Evolutionary conservation across 2,329 filamentous ascomycete genomes (phyloP), one percentile per base, ranked within the genome.

Genomic region (Penicillium hordei): DNA sequence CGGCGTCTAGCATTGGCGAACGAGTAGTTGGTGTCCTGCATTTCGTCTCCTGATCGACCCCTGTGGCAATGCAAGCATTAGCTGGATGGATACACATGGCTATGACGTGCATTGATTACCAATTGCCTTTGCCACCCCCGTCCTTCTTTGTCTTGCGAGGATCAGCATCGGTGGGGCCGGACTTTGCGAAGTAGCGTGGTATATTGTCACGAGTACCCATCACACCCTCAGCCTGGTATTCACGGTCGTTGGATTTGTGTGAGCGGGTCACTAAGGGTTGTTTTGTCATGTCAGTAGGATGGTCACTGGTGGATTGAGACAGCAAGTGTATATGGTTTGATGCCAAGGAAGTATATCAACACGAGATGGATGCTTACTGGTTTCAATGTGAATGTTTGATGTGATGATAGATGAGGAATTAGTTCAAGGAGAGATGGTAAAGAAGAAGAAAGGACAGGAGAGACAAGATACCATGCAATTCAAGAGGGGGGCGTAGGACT

Each of bases 91-190:
- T 31, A 46, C 29, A 12, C 31, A 8, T 44, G 15, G 5, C 12
- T 36, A 33, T 34, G 54, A 40, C 10, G 15, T 38, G 39, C 5
- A 45, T 50, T 54, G 70, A 88, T 77, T 85, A 96, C 93, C 93
- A 99, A 78, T 97, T 97, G 73, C 89, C 91, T 78, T 90, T 93
- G 67, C 93, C 93, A 66, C 85, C 89, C 63, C 93, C 93, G 71
- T 96, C 90, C 82, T 99, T 99, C 87, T 99, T 99, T 73, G 89
- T 88, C 83, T 95, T 94, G 77, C 91, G 92, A 60, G 94, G 93
- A 72, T 96, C 90, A 67, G 83, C 82, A 72, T 92, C 92, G 69
- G 86, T 81, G 72, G 89, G 88, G 65, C 93, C 93, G 60, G 86
- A 80, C 81, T 97, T 97, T 77, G 86, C 91, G 76, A 97, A 97